Percentiles rank a stretch among this genome's conserved stretches.
These are phyloP conservation scores for Candida incommunis DNA, from an alignment of 805 yeast species.

Conservation along the genomic window DNA sequence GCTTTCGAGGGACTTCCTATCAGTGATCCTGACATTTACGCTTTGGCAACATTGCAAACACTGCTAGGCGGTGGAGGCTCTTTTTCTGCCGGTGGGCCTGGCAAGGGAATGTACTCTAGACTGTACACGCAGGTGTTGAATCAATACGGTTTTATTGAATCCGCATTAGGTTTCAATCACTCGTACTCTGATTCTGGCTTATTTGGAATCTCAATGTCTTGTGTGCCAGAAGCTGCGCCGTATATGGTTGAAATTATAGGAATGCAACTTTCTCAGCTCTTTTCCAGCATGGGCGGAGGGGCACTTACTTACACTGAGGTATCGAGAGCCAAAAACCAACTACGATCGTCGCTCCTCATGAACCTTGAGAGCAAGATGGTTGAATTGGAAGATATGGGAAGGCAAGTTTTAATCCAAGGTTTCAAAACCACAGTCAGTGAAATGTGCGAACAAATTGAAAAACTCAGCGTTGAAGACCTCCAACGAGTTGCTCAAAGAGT, in stretches of 20 bases:
- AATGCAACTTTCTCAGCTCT: conserved; percentile 40
- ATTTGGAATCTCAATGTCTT: conserved; percentile 76
- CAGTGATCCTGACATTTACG: conserved; percentile 74
- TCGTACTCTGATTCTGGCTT: conserved; percentile 82
- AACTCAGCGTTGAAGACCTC: conserved; percentile 52
- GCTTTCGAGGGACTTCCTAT: conserved; percentile 83
- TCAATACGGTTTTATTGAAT: conserved; percentile 82
- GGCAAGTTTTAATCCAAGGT: conserved; percentile 82
- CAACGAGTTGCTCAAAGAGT: conserved; percentile 61
- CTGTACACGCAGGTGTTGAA: conserved; percentile 83
- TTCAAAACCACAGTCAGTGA: conserved; percentile 60
- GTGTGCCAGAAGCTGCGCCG: conserved; percentile 76
- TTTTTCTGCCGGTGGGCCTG: conserved; percentile 97
- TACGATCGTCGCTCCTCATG: conserved; percentile 78
- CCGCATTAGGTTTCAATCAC: conserved; percentile 78
- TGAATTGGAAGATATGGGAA: conserved; percentile 88
- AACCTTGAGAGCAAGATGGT: conserved; percentile 86
- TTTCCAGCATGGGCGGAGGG: conserved; percentile 36
- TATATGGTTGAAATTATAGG: conserved; percentile 70
- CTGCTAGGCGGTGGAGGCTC: conserved; percentile 95
- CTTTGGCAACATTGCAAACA: conserved; percentile 79
- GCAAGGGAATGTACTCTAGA: conserved; percentile 96
- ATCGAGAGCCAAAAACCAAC: conserved; percentile 80
- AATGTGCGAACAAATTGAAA: conserved; percentile 67
- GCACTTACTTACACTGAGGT: conserved; percentile 63